A percentile compares a stretch with the other conserved stretches of the same genome.
Evolutionary conservation across 225 moss, liverwort and hornwort genomes (phyloP).

Genomic region (Neckera pumila): DNA sequence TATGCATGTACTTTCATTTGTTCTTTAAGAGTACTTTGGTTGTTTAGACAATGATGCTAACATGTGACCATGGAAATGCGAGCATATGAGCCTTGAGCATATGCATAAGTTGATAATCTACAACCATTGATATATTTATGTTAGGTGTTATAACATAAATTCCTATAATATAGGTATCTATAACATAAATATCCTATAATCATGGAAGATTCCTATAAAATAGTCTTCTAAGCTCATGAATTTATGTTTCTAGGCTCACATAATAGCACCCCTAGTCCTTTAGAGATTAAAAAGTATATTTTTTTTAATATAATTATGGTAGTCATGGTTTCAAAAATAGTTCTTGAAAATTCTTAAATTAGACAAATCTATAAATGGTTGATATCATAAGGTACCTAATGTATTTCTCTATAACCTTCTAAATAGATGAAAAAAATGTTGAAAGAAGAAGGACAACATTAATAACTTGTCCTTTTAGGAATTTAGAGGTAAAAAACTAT

Average conservation of each 20-base stretch:
- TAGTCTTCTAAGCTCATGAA: background rate
- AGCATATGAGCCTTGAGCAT: background rate
- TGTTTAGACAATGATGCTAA: background rate
- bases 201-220: background rate
- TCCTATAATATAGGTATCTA: too few species aligned
- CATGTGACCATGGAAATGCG: fast-evolving
- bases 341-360: background rate
- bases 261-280: background rate
- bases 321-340: background rate
- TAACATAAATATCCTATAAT: fast-evolving
- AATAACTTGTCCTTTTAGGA: background rate
- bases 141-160: background rate
- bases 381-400: background rate
- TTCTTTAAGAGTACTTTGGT: background rate
- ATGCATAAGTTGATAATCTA: background rate
- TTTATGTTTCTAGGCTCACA: fast-evolving
- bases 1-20: fast-evolving
- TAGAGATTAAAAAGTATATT: too few species aligned
- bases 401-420: background rate
- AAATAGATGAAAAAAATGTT: background rate
- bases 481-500: background rate
- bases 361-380: background rate
- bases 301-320: fast-evolving
- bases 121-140: too few species aligned
- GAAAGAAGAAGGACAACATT: background rate